Conservation (phyloP, 2,329 filamentous ascomycete genomes). For the Macrophomina phaseolina region DNA sequence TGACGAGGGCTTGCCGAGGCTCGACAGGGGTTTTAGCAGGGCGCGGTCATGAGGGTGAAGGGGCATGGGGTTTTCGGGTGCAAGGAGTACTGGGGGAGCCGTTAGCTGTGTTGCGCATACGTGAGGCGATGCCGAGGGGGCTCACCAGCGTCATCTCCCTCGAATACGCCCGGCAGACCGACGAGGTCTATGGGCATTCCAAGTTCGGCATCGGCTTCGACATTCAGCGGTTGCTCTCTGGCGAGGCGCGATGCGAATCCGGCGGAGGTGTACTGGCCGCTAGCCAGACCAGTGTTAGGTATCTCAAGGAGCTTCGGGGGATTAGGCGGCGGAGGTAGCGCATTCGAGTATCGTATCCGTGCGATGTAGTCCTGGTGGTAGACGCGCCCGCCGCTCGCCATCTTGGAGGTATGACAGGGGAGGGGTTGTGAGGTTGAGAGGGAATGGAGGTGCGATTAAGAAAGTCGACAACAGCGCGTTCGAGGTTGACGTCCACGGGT, state of each 20-base stretch:
- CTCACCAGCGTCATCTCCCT: slow-evolving; percentile 91
- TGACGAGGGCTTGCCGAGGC: slow-evolving; percentile 82
- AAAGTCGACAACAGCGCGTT: slow-evolving; percentile 16
- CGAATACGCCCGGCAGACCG: slow-evolving; percentile 91
- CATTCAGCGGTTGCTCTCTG: slow-evolving; percentile 90
- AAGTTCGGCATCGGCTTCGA: slow-evolving; percentile 95
- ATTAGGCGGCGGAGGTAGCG: slow-evolving; percentile 89
- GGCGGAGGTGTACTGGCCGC: slow-evolving; percentile 86
- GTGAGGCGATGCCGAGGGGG: slow-evolving; percentile 18
- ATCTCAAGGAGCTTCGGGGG: slow-evolving; percentile 97
- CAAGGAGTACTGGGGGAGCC: slow-evolving; percentile 72
- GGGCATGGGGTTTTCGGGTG: slow-evolving; percentile 71
- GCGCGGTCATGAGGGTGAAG: slow-evolving; percentile 84
- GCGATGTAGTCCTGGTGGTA: slow-evolving; percentile 97
- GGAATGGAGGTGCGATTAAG: not conserved
- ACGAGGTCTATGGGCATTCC: slow-evolving; percentile 97
- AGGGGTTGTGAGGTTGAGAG: not conserved
- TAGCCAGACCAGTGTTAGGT: slow-evolving; percentile 86
- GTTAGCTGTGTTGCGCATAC: slow-evolving; percentile 30
- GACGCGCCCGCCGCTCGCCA: slow-evolving; percentile 27
- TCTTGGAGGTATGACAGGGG: slow-evolving; percentile 5
- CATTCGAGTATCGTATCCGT: slow-evolving; percentile 93
- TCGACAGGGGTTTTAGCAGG: slow-evolving; percentile 81
- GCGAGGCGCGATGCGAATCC: slow-evolving; percentile 88
- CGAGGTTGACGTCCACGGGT: slow-evolving; percentile 1